phyloP scores from a whole-genome alignment of 2,329 filamentous ascomycete genomes.

The Fusarium oxysporum region DNA sequence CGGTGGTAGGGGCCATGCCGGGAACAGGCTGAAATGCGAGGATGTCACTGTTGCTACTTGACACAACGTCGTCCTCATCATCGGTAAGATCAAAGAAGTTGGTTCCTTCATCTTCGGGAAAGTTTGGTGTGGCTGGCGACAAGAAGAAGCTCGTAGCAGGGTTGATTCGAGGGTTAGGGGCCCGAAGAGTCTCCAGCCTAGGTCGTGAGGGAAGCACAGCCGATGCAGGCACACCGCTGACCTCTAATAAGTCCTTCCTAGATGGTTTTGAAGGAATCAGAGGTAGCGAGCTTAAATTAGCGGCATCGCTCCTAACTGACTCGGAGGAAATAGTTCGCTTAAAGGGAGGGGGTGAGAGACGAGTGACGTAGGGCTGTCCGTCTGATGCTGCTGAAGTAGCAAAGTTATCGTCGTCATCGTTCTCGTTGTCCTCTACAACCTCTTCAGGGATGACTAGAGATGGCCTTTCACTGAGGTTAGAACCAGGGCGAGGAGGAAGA shows the following conservation, averaged over 20 bases:
- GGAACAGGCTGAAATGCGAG: slow-evolving; percentile 43
- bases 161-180: slow-evolving; percentile 46
- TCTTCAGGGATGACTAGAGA: slow-evolving; percentile 52
- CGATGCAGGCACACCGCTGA: slow-evolving; percentile 32
- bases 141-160: slow-evolving; percentile 45
- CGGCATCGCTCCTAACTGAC: slow-evolving; percentile 38
- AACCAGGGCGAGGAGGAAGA: slow-evolving; percentile 45
- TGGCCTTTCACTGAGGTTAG: slow-evolving; percentile 47
- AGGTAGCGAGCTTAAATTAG: slow-evolving; percentile 43
- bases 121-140: slow-evolving; percentile 54
- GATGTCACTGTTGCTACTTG: slow-evolving; percentile 53
- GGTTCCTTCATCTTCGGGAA: slow-evolving; percentile 55
- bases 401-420: slow-evolving; percentile 72
- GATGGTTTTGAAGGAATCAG: slow-evolving; percentile 38
- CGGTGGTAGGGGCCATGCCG: slow-evolving; percentile 21
- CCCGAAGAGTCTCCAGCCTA: slow-evolving; percentile 39
- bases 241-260: slow-evolving; percentile 16
- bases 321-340: slow-evolving; percentile 52
- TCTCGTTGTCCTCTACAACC: slow-evolving; percentile 54
- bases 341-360: slow-evolving; percentile 65
- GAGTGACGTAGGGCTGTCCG: slow-evolving; percentile 56
- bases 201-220: slow-evolving; percentile 37
- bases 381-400: slow-evolving; percentile 64
- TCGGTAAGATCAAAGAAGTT: slow-evolving; percentile 62
- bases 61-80: slow-evolving; percentile 55